Conservation (phyloP, 305 asterid species). For the Fraxinus latifolia region DNA sequence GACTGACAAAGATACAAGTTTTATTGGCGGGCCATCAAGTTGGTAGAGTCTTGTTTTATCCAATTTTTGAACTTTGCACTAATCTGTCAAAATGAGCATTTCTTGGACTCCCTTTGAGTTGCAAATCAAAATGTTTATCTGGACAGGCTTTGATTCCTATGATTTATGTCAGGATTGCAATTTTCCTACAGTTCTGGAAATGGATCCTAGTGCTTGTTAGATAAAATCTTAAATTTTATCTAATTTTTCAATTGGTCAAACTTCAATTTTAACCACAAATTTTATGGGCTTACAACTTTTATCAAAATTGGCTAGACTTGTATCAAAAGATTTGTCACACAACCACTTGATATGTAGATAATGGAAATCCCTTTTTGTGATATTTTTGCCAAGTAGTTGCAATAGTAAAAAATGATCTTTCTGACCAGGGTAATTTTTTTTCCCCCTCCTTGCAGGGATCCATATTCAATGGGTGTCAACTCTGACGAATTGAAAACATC, state of each 20-base stretch:
- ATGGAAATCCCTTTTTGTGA: background rate
- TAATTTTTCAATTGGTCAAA: background rate
- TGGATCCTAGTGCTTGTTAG: background rate
- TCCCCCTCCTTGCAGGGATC: slow-evolving; percentile 54
- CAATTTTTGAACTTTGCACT: slow-evolving; percentile 8
- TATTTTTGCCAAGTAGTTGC: background rate
- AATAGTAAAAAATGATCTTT: background rate
- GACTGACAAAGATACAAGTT: slow-evolving; percentile 35
- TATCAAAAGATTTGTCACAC: background rate
- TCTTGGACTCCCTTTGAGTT: slow-evolving; percentile 3
- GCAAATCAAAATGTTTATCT: background rate
- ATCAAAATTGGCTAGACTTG: background rate
- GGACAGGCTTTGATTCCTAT: background rate
- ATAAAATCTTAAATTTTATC: too few relatives aligned
- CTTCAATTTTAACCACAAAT: too few relatives aligned
- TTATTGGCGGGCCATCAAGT: slow-evolving; percentile 65
- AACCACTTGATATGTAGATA: background rate
- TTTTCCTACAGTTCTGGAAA: background rate
- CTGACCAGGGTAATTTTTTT: background rate
- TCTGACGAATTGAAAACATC: slow-evolving; percentile 65
- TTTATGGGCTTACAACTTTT: too few relatives aligned
- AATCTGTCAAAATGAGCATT: slow-evolving; percentile 1
- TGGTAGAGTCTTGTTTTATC: slow-evolving; percentile 44
- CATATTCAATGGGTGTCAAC: slow-evolving; percentile 58
- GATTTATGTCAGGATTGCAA: background rate